Evolutionary conservation across 1,284 basidiomycete genomes (phyloP).

Genomic region (Sanguinoderma infundibulare): DNA sequence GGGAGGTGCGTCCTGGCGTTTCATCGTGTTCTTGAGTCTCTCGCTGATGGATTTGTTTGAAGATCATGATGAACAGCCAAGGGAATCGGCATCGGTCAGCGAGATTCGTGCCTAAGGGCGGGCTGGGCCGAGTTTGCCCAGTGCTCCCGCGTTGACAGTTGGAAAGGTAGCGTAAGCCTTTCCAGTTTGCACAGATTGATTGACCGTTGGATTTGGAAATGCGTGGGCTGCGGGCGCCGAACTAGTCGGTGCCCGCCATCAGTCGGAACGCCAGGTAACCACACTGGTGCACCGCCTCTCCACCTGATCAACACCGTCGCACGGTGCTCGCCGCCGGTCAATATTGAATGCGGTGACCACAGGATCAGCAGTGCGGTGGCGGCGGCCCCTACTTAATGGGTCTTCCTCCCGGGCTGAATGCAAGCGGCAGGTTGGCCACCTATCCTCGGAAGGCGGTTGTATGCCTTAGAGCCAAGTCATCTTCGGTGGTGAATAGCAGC

Average conservation of each 20-base stretch:
- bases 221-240: background rate
- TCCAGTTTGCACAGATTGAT: background rate
- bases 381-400: background rate
- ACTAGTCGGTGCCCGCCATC: background rate
- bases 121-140: background rate
- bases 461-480: too few relatives aligned
- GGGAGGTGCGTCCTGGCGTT: too few relatives aligned
- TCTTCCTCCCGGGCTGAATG: background rate
- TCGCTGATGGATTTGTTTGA: too few relatives aligned
- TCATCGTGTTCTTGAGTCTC: too few relatives aligned
- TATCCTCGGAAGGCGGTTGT: too few relatives aligned
- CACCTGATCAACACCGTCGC: background rate
- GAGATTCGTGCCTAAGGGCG: background rate
- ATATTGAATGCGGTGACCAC: background rate
- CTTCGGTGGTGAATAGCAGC: too few relatives aligned
- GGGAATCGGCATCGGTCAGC: background rate
- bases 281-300: background rate
- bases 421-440: background rate
- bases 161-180: too few relatives aligned
- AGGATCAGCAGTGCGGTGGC: background rate
- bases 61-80: background rate
- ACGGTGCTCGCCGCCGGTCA: background rate
- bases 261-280: background rate
- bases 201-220: background rate
- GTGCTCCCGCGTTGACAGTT: background rate